Conservation (phyloP, 2,329 filamentous ascomycete species). For the Blastomyces parvus region DNA sequence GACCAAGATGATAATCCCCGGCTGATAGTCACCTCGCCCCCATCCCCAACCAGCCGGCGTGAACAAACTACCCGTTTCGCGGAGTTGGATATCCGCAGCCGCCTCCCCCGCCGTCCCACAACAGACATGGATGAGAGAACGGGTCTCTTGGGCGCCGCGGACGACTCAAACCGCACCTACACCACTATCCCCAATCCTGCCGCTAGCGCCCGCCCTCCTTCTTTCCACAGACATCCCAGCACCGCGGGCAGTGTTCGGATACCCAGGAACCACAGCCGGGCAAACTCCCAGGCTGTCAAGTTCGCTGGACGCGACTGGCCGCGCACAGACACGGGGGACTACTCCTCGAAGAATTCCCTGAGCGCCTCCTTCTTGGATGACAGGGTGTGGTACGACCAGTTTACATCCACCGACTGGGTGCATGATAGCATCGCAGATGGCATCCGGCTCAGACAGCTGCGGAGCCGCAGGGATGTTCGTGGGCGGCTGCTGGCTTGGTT, state of each 20-base stretch:
- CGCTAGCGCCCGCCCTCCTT: constrained; percentile 23
- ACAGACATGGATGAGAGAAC: constrained; percentile 25
- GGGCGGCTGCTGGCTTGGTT: constrained; percentile 68
- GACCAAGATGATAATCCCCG: constrained; percentile 11
- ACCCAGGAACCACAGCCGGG: constrained; percentile 40
- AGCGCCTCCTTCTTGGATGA: constrained; percentile 64
- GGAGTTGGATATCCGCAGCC: constrained; percentile 13
- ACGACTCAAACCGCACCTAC: constrained; percentile 25
- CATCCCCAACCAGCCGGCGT: constrained; percentile 13
- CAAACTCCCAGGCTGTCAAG: constrained; percentile 45
- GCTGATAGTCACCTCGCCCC: constrained; percentile 14
- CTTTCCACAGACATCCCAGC: constrained; percentile 27
- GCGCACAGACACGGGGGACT: constrained; percentile 50
- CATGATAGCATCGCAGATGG: constrained; percentile 95
- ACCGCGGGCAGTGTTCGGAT: constrained; percentile 30
- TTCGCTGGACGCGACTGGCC: constrained; percentile 56
- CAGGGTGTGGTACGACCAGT: constrained; percentile 96
- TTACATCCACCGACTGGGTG: constrained; percentile 96
- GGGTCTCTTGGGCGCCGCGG: constrained; percentile 24
- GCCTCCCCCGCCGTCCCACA: constrained; percentile 9
- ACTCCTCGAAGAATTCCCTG: constrained; percentile 40
- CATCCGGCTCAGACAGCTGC: constrained; percentile 73
- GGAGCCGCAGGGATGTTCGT: constrained; percentile 70
- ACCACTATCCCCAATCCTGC: constrained; percentile 25
- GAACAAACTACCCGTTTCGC: constrained; percentile 13